Conservation (phyloP, 2,329 filamentous ascomycete species). For the Colletotrichum chrysophilum region DNA sequence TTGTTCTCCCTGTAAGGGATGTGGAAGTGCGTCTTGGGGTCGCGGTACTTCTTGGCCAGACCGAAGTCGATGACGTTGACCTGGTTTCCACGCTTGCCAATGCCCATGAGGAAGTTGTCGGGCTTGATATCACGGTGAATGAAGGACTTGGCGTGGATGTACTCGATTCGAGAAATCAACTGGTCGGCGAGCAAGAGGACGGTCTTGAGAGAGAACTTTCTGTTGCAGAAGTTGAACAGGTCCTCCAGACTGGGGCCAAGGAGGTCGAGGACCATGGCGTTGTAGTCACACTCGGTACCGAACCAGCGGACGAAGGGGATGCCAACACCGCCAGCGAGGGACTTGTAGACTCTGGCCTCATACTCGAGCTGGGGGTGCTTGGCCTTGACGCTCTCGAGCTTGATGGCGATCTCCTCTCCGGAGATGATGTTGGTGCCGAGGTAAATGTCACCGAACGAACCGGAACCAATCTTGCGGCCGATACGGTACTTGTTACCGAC, state of each 20-base stretch:
- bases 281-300: slow-evolving; percentile 99
- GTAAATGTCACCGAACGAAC: slow-evolving; percentile 98
- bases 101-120: slow-evolving; percentile 99
- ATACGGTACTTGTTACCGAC: slow-evolving; percentile 99
- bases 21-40: slow-evolving; percentile 99
- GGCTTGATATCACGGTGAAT: slow-evolving; percentile 99
- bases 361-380: slow-evolving; percentile 99
- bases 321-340: slow-evolving; percentile 92
- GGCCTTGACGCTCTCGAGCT: slow-evolving; percentile 98
- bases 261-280: slow-evolving; percentile 98
- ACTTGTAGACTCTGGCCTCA: slow-evolving; percentile 92
- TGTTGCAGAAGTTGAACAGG: slow-evolving; percentile 99
- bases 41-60: slow-evolving; percentile 98
- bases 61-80: slow-evolving; percentile 99
- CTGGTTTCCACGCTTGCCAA: slow-evolving; percentile 98
- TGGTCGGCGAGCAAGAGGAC: slow-evolving; percentile 96
- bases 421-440: slow-evolving; percentile 99
- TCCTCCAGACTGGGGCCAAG: slow-evolving; percentile 96
- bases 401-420: slow-evolving; percentile 99
- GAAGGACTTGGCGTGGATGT: slow-evolving; percentile 99
- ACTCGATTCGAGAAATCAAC: slow-evolving; percentile 98
- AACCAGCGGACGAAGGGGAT: slow-evolving; percentile 99
- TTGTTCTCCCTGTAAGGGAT: slow-evolving; percentile 99
- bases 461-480: slow-evolving; percentile 97
- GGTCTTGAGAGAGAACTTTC: slow-evolving; percentile 99